Conservation (phyloP, 345 rosid species). For the Psidium guajava region DNA sequence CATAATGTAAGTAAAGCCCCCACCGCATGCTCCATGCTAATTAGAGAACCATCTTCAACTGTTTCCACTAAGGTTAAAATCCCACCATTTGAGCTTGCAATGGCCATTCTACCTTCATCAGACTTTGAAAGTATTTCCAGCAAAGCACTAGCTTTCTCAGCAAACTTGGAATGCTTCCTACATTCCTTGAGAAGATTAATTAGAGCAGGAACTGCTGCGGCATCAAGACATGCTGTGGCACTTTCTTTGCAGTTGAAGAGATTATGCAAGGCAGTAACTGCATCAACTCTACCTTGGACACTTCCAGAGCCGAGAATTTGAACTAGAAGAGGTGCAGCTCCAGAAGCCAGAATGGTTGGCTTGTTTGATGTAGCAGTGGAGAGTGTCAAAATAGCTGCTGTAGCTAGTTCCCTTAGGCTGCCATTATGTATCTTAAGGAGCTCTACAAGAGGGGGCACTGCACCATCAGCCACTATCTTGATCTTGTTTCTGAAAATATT, state of each 20-base stretch:
- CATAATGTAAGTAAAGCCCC: constrained; percentile 54
- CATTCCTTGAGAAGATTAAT: constrained; percentile 61
- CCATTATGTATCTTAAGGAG: constrained; percentile 45
- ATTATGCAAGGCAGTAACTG: constrained; percentile 65
- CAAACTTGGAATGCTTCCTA: constrained; percentile 66
- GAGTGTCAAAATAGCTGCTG: constrained; percentile 71
- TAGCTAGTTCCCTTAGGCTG: constrained; percentile 48
- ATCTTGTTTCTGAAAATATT: constrained; percentile 49
- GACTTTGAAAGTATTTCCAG: constrained; percentile 52
- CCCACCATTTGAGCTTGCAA: constrained; percentile 39
- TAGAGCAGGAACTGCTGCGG: constrained; percentile 53
- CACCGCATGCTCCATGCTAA: constrained; percentile 53
- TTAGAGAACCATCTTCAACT: constrained; percentile 62
- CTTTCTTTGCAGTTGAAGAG: constrained; percentile 45
- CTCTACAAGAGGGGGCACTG: constrained; percentile 54
- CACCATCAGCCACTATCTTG: constrained; percentile 60
- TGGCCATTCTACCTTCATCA: constrained; percentile 58
- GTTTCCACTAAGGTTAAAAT: constrained; percentile 65
- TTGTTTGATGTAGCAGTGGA: constrained; percentile 68
- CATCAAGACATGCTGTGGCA: constrained; percentile 31
- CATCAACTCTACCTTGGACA: constrained; percentile 71
- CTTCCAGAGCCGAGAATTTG: constrained; percentile 64
- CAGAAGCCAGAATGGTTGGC: constrained; percentile 43
- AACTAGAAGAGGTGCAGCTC: constrained; percentile 52
- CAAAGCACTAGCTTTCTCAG: constrained; percentile 55